Conservation (phyloP, 805 yeast genomes). For the Saccharomycopsis oosterbeekiorum region DNA sequence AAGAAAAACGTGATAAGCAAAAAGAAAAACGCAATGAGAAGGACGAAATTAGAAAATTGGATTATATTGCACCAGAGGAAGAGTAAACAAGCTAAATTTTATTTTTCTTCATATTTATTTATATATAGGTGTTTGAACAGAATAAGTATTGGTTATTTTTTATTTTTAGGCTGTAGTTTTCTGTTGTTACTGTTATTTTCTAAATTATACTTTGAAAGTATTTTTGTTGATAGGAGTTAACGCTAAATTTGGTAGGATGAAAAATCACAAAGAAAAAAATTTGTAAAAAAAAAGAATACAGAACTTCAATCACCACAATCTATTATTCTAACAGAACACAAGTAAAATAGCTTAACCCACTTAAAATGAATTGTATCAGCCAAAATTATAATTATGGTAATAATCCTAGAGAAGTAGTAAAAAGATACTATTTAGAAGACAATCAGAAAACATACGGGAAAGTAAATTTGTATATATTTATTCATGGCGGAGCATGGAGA, state of each 20-base stretch:
- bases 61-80: constrained; percentile 82
- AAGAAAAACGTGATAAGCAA: constrained; percentile 73
- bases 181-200: too few species aligned
- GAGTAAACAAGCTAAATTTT: constrained; percentile 22
- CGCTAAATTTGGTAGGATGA: too few species aligned
- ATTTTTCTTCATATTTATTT: background rate
- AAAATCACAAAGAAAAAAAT: too few species aligned
- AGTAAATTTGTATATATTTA: constrained; percentile 31
- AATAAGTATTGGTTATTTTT: background rate
- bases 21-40: constrained; percentile 55
- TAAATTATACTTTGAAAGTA: too few species aligned
- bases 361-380: background rate
- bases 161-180: background rate
- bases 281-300: too few species aligned
- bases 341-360: too few species aligned
- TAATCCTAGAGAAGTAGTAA: background rate
- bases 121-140: background rate
- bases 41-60: constrained; percentile 64
- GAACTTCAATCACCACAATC: too few species aligned
- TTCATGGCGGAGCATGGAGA: constrained; percentile 91
- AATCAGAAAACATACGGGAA: background rate
- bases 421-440: background rate
- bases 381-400: background rate
- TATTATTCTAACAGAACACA: too few species aligned
- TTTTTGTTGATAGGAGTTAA: too few species aligned